Evolutionary conservation across 2,329 filamentous ascomycete genomes (phyloP), one percentile per base, ranked within the genome.

Genomic region (Cercospora zeae-maydis): DNA sequence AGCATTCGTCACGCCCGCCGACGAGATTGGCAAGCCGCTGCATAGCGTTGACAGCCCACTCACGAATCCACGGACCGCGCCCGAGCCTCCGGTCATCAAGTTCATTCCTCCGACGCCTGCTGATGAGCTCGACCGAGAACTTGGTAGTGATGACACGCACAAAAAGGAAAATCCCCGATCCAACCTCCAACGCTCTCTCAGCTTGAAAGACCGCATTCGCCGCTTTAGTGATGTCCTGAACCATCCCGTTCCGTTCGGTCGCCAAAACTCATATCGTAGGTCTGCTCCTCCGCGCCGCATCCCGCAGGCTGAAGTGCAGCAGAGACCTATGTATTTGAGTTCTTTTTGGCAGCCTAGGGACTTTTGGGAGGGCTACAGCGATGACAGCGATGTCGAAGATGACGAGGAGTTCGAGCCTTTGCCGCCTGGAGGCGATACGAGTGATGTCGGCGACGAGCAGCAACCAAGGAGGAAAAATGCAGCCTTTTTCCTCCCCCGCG

Each of bases 331-430:
- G 47, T 79, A 79, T 42, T 73, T 86, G 5, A 82, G 86, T 66
- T 84, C 86, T 1, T 85, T 87, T 71, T 88, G 86, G 86, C 80
- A 82, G 21, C 86, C 86, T 1, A 81, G 82, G 37, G 81, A 81
- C n/a, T 87, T 87, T 73, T 88, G 84, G 84, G 84, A 86, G 39
- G 83, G 83, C 39, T 74, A 84, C 27, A 57, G 54, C n/a, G 75
- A 78, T 14, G 74, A 76, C 10, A 78, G 80, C 39, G 74, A 73
- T 16, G 65, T 67, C 19, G 71, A 72, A 3, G 57, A 58, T 16
- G 74, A 66, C 7, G 58, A 75, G 16, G 72, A 75, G 16, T 74
- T 76, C 34, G 71, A 75, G 27, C 37, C 54, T 11, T 72, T 82
- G 0, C 80, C 80, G 0, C 66, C 66, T 13, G 80, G 80, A 5